A percentile compares a stretch with the other conserved stretches of the same genome.
These are phyloP conservation scores for Aureobasidium sp. DNA, from an alignment of 2,329 filamentous ascomycete species.

Conservation along the genomic window DNA sequence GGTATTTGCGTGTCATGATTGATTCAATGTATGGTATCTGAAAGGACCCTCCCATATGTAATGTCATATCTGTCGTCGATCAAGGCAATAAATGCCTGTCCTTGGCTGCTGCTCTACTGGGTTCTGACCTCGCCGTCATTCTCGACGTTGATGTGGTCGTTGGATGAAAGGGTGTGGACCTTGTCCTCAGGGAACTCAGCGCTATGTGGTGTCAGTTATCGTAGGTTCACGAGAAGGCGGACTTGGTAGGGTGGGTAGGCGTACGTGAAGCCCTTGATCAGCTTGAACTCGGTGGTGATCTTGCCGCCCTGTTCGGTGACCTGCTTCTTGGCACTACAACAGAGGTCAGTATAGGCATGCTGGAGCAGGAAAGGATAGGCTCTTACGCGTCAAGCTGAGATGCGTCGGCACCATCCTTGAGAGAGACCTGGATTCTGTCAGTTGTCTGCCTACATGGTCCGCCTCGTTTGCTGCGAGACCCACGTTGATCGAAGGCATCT, in stretches of 20 bases:
- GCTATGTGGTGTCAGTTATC: constrained; percentile 38
- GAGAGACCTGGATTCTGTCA: constrained; percentile 57
- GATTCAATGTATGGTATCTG: neutral
- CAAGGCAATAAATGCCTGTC: neutral
- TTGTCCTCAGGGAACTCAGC: constrained; percentile 44
- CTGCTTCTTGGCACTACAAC: constrained; percentile 66
- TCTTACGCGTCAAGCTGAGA: constrained; percentile 62
- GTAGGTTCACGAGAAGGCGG: neutral
- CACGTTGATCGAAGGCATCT: constrained; percentile 34
- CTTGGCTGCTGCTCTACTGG: constrained; percentile 44
- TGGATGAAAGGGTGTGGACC: constrained; percentile 57
- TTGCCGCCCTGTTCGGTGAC: constrained; percentile 70
- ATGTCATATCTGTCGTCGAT: constrained; percentile 1
- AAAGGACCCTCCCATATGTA: constrained; percentile 5
- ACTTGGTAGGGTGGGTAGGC: constrained; percentile 26
- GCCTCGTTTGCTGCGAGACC: constrained; percentile 8
- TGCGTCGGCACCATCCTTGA: constrained; percentile 61
- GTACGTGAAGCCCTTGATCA: constrained; percentile 93
- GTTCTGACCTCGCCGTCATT: constrained; percentile 62
- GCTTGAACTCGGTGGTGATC: constrained; percentile 74
- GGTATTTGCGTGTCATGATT: neutral
- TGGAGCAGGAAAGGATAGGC: neutral
- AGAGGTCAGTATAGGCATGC: constrained; percentile 11
- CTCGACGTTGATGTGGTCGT: constrained; percentile 76
- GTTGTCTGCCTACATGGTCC: neutral